Evolutionary conservation across 2,329 filamentous ascomycete species (phyloP).

Genomic region (Hymenoscyphus repandus): DNA sequence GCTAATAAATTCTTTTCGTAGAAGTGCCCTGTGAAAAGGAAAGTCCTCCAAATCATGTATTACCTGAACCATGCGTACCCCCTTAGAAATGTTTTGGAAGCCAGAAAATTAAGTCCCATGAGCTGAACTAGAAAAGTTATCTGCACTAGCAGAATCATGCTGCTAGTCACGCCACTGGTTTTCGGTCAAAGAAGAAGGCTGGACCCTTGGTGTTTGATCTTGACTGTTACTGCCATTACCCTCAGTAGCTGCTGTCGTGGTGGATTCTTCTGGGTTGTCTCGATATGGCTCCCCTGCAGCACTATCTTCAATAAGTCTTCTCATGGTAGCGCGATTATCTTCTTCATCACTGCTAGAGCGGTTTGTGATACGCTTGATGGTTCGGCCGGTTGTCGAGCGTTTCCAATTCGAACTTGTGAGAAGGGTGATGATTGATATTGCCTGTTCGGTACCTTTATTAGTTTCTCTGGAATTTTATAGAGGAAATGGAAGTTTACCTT

Average conservation of each 20-base stretch:
- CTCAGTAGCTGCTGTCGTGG: background rate
- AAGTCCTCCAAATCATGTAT: too few species aligned
- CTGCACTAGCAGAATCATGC: too few species aligned
- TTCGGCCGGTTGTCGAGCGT: slow-evolving; percentile 14
- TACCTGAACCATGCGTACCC: too few species aligned
- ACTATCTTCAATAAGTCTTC: slow-evolving; percentile 25
- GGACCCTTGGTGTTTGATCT: slow-evolving; percentile 19
- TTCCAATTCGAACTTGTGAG: slow-evolving; percentile 25
- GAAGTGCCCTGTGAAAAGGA: too few species aligned
- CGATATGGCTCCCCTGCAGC: slow-evolving; percentile 17
- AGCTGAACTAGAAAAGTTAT: too few species aligned
- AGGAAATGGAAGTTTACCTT: slow-evolving; percentile 38
- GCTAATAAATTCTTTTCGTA: too few species aligned
- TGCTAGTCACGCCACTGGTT: slow-evolving; percentile 23
- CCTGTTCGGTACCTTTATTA: slow-evolving; percentile 8
- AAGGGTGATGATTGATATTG: slow-evolving; percentile 22
- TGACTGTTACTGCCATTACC: slow-evolving; percentile 3
- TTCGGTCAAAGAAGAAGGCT: slow-evolving; percentile 22
- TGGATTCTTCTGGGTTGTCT: slow-evolving; percentile 16
- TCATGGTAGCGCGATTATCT: slow-evolving; percentile 18
- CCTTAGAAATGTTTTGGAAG: too few species aligned
- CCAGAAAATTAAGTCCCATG: too few species aligned
- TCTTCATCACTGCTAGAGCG: slow-evolving; percentile 13
- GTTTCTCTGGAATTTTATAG: background rate
- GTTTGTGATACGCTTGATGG: slow-evolving; percentile 14